phyloP scores from a whole-genome alignment of 306 rosid species.

The Glycine latifolia region DNA sequence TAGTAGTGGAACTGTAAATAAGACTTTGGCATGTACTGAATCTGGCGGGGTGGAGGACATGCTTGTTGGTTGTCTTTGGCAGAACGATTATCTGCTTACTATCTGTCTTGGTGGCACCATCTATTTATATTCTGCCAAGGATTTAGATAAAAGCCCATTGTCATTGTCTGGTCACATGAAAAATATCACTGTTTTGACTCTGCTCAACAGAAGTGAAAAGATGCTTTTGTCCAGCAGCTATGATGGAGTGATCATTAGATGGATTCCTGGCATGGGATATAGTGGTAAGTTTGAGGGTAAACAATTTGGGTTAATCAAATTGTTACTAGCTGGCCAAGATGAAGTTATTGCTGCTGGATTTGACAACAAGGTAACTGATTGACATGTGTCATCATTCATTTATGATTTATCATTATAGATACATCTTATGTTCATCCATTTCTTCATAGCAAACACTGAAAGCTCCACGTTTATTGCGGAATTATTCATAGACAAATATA shows the following conservation, averaged over 20 bases:
- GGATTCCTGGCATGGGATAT: slow-evolving; percentile 85
- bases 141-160: slow-evolving; percentile 75
- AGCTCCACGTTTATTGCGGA: slow-evolving; percentile 7
- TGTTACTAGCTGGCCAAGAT: slow-evolving; percentile 72
- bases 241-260: slow-evolving; percentile 86
- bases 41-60: slow-evolving; percentile 91
- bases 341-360: slow-evolving; percentile 84
- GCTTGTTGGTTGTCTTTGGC: slow-evolving; percentile 97
- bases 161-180: slow-evolving; percentile 89
- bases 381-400: slow-evolving; percentile 6
- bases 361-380: slow-evolving; percentile 83
- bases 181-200: slow-evolving; percentile 73
- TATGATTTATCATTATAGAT: slow-evolving; percentile 1
- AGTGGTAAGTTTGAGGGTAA: slow-evolving; percentile 77
- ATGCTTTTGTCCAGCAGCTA: slow-evolving; percentile 88
- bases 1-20: slow-evolving; percentile 68
- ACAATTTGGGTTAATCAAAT: slow-evolving; percentile 81
- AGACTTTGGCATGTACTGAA: slow-evolving; percentile 67
- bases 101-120: slow-evolving; percentile 92
- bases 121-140: slow-evolving; percentile 69
- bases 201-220: slow-evolving; percentile 70
- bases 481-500: slow-evolving; percentile 1
- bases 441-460: slow-evolving; percentile 24
- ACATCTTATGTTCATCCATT: not conserved
- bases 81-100: slow-evolving; percentile 75